Evolutionary conservation across 805 yeast species (phyloP), one percentile per base, ranked within the genome.

Genomic region (Schizosaccharomyces japonicus): DNA sequence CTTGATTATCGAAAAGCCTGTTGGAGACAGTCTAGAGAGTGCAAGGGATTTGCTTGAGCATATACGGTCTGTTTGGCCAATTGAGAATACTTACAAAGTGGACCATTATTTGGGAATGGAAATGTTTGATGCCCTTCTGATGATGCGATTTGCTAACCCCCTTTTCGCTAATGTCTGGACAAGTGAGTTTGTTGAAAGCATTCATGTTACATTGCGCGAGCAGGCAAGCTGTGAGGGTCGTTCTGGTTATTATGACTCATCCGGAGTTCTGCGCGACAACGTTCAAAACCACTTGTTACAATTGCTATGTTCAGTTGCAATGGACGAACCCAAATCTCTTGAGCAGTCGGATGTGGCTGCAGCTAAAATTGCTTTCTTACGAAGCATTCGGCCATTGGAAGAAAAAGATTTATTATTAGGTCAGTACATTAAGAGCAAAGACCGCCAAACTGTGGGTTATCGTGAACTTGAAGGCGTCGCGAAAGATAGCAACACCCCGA

Each of bases 91-190:
- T 46, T 90, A 72, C 69, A 78, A 96, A 68, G 90, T 90, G 56
- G 98, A 90, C 66, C 98, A 90, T 65, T 90, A 90, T 62, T 70
- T 90, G 56, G 98, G 98, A 55, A 90, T 90, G 67, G 98, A 90
- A 67, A 76, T 90, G 85, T 96, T 90, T 49, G 90, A 90, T 69
- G 87, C 85, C 68, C 69, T 90, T 58, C 65, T 83, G 50, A 83
- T 83, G 31, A 67, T 85, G 57, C 74, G 98, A 60, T 90, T 90
- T 58, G 94, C 93, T 55, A 90, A 90, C 66, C 77, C 78, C 59
- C 73, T 90, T 62, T 69, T 90, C 59, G 73, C 73, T 58, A 81
- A 93, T 15, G 73, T 80, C 49, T 90, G 95, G 95, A 78, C 79
- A 66, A 76, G 70, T 60, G 72, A 80, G 53, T 78, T 72, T 62